Evolutionary conservation across 176 grass and related monocot species (phyloP), one percentile per base, ranked within the genome.

Genomic region (Luzula sylvatica): DNA sequence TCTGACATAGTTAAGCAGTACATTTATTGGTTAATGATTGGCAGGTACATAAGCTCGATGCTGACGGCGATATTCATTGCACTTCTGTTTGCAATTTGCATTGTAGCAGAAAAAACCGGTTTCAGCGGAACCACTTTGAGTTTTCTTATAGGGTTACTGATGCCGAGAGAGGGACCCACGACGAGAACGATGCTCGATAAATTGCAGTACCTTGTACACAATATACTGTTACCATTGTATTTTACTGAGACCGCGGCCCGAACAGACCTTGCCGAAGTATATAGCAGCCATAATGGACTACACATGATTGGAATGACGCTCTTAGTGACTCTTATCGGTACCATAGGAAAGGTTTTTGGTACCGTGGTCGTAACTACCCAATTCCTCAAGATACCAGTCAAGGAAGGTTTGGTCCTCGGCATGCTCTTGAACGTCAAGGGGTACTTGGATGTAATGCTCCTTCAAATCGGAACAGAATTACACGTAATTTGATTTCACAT

Each of bases 391-490:
- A 72, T 86, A 20, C 30, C 50, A 2, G 14, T 58, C 2, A 22
- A 64, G 15, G 81, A 93, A 53, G 61, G 76, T 9, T 24, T 81
- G 24, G 70, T 86, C 54, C 72, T 93, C 0, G 81, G 87, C 19
- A 70, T 71, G 5, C 38, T 93, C 47, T 71, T 93, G 44, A 93
- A 93, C 27, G 81, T 68, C 11, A 93, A 86, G 46, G 87, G 87
- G 2, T 76, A 93, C 54, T 50, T 75, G 3, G 87, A 93, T 41
- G 48, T 93, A 42, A 32, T 92, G 19, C 70, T 71, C 49, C 65
- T 93, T 57, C 53, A 62, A 61, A 49, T 81, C 0, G 70, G 67
- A 1, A 1, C 55, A 42, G 50, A 17, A 17, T 15, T 22, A 45
- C 4, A 25, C 20, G 72, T 75, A 74, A 49, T 50, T 48, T 51